Evolutionary conservation across 805 yeast genomes (phyloP), one percentile per base, ranked within the genome.

Genomic region (Metschnikowia anglica): DNA sequence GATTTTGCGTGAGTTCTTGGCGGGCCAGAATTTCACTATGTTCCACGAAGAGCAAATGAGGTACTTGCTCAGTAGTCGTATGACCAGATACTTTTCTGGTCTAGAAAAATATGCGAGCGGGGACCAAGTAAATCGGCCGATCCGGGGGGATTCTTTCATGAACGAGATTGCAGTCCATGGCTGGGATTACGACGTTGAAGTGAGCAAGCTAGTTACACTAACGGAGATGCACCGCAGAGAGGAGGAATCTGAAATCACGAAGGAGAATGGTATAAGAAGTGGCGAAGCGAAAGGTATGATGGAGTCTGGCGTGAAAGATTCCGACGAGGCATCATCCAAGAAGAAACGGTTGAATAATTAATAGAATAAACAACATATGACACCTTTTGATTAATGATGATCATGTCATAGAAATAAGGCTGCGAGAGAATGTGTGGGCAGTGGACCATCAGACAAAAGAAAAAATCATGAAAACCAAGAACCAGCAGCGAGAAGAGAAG

Each of bases 71-170:
- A 15, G 31, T 10, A 27, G 13, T 25, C 7, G 23, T 25, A 34
- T 34, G 48, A 26, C 18, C 21, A 31, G n/a, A 16, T 52, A 32
- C 26, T 26, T n/a, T 17, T 21, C 9, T 9, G 35, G 43, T 5
- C 18, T 15, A 27, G 21, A 12, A 20, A 31, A 16, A 31, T 55
- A 46, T n/a, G 30, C 34, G 7, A 12, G 10, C 4, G 51, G 51
- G 37, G 38, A 51, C 3, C 48, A 57, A 10, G 23, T 39, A 33
- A 27, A 23, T 54, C 50, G 41, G 13, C 54, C 60, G 4, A 34
- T 64, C 34, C 47, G 62, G 48, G 57, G 52, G 23, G 70, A 64
- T 43, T 59, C 60, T 32, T 63, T 54, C 39, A 48, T 61, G 51
- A 43, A 52, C 33, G 52, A 44, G 30, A 41, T 62, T n/a, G 52